Evolutionary conservation across 2,329 filamentous ascomycete genomes (phyloP).

Genomic region (Arthrobotrys megalospora): DNA sequence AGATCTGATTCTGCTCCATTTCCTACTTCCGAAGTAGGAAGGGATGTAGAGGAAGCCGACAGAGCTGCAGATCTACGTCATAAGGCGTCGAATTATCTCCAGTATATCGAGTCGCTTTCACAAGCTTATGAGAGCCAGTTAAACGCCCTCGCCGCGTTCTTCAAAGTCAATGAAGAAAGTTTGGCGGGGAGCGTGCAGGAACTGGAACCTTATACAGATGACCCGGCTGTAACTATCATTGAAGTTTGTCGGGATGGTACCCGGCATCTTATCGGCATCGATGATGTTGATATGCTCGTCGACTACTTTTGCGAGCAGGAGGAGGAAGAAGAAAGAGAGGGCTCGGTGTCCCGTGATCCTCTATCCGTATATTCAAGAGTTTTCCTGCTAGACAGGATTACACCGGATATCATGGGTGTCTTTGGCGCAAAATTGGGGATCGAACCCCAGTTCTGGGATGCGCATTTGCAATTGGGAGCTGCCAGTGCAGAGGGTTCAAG

Average conservation of each 20-base stretch:
- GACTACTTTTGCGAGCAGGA: slow-evolving; percentile 54
- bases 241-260: slow-evolving; percentile 41
- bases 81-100: slow-evolving; percentile 59
- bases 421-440: slow-evolving; percentile 46
- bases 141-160: slow-evolving; percentile 44
- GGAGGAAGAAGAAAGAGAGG: background rate
- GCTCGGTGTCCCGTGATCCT: too few species aligned
- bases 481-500: background rate
- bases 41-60: slow-evolving; percentile 4
- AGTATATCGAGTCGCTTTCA: slow-evolving; percentile 54
- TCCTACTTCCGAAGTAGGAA: background rate
- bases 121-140: slow-evolving; percentile 57
- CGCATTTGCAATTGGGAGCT: slow-evolving; percentile 39
- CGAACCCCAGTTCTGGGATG: slow-evolving; percentile 58
- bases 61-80: slow-evolving; percentile 40
- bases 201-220: slow-evolving; percentile 32
- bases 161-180: slow-evolving; percentile 18
- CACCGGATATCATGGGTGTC: slow-evolving; percentile 44
- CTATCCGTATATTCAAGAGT: slow-evolving; percentile 17
- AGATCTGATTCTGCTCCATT: slow-evolving; percentile 3
- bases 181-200: background rate
- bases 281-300: slow-evolving; percentile 45
- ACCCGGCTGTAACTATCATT: slow-evolving; percentile 39
- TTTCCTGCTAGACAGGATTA: slow-evolving; percentile 46
- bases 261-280: slow-evolving; percentile 42